These are phyloP conservation scores for Hymenoscyphus fructigenus DNA, from an alignment of 2,329 filamentous ascomycete genomes.

Conservation along the genomic window DNA sequence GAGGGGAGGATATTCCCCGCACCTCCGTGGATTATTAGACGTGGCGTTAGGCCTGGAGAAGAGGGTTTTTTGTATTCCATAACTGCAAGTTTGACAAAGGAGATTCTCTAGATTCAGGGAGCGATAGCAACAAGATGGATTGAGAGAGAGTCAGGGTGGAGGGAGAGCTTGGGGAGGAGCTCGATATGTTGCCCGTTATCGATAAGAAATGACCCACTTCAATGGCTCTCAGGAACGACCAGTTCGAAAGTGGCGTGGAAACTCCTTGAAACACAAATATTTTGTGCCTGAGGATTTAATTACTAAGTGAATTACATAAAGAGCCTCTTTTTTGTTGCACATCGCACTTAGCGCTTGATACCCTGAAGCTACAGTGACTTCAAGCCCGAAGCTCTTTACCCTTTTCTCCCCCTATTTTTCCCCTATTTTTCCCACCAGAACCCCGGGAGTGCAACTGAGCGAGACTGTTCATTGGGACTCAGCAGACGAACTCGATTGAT, in stretches of 20 bases:
- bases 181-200: background rate
- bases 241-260: background rate
- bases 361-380: background rate
- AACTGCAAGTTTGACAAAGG: background rate
- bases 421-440: too few species aligned
- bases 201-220: background rate
- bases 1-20: slow-evolving; percentile 66
- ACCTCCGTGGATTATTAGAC: slow-evolving; percentile 54
- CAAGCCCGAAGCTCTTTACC: background rate
- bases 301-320: background rate
- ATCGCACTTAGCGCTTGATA: background rate
- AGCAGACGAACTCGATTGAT: too few species aligned
- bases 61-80: slow-evolving; percentile 27
- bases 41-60: slow-evolving; percentile 20
- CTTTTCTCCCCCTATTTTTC: too few species aligned
- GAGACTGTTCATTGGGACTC: too few species aligned
- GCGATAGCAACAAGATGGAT: background rate
- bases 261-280: background rate
- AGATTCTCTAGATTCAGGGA: background rate
- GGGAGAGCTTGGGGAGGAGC: background rate
- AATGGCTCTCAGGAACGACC: background rate
- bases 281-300: background rate
- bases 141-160: background rate
- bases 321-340: background rate
- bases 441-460: too few species aligned